Conservation (phyloP, 768 basidiomycete species). For the Xerocomellus chrysenteron region DNA sequence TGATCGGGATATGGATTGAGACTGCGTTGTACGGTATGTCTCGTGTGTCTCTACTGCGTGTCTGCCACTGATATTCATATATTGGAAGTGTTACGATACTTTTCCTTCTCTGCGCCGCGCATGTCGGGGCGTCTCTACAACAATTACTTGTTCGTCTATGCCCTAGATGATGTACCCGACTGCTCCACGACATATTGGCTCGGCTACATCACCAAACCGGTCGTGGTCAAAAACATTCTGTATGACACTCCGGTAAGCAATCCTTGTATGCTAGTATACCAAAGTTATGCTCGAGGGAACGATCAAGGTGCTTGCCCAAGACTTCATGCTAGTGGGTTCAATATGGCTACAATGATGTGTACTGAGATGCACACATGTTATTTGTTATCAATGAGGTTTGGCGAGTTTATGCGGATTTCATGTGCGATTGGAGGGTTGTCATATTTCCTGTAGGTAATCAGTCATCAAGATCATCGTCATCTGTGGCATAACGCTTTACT, state of each 20-base stretch:
- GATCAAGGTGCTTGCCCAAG: neutral
- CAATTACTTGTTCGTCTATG: conserved; percentile 2
- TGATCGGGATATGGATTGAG: neutral
- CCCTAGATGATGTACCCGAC: neutral
- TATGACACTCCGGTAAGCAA: neutral
- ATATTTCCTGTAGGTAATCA: neutral
- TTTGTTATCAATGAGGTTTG: neutral
- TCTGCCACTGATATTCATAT: too few species aligned
- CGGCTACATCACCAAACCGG: neutral
- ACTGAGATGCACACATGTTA: neutral
- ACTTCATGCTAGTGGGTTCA: neutral
- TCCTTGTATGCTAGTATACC: too few species aligned
- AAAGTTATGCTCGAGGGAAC: neutral
- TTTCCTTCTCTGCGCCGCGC: neutral
- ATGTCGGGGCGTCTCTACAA: neutral
- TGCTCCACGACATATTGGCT: conserved; percentile 6
- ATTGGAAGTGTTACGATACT: neutral
- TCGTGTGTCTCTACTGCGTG: neutral
- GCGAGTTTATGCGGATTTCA: conserved; percentile 2
- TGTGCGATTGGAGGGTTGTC: neutral
- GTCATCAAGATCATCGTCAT: neutral
- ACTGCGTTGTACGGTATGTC: neutral
- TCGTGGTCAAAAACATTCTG: neutral
- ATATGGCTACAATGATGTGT: neutral
- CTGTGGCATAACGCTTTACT: neutral